phyloP scores from a whole-genome alignment of 176 grass and related monocot genomes.

The Pharus latifolius region DNA sequence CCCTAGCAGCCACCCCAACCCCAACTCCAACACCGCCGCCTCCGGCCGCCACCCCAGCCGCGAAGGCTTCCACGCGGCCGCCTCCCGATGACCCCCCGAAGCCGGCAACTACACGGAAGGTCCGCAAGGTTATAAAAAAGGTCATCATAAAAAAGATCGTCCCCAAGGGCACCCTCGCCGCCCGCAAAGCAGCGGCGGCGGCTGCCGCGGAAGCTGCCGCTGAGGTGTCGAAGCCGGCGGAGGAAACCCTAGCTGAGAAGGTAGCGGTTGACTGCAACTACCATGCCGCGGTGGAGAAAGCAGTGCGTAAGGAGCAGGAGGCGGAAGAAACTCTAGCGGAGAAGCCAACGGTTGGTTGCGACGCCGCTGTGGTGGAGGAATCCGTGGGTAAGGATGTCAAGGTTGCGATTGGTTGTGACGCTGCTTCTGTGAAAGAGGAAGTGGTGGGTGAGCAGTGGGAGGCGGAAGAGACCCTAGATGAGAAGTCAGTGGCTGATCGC shows the following conservation, averaged over 20 bases:
- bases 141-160: slow-evolving; percentile 20
- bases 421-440: background rate
- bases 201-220: background rate
- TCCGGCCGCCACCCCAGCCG: background rate
- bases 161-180: slow-evolving; percentile 30
- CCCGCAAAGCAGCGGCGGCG: background rate
- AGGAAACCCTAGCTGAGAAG: background rate
- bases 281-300: background rate
- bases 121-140: slow-evolving; percentile 19
- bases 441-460: background rate
- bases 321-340: background rate
- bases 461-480: background rate
- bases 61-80: background rate
- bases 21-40: background rate
- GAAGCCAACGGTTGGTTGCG: background rate
- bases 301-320: background rate
- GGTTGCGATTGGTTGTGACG: too few species aligned
- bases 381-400: background rate
- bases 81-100: background rate
- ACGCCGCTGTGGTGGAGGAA: background rate
- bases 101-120: background rate
- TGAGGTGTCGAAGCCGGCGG: background rate
- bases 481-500: background rate
- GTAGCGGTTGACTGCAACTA: background rate
- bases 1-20: background rate